Conservation (phyloP, 805 yeast species). For the Cyberlindnera amylophila region DNA sequence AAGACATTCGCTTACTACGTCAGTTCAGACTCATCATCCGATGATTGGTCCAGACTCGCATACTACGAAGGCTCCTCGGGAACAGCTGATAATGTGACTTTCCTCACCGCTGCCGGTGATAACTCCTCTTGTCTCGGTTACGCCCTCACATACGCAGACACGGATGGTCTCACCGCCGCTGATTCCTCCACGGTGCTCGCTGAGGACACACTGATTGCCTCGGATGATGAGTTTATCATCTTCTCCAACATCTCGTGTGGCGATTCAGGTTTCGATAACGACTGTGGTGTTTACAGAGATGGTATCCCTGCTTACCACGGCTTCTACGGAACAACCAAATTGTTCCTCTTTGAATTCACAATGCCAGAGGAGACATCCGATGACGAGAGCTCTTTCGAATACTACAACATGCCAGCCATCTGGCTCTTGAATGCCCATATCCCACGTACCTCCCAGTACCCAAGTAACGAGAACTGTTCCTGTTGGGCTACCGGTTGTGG, state of each 20-base stretch:
- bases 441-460: conserved; percentile 73
- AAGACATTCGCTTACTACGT: conserved; percentile 59
- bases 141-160: conserved; percentile 59
- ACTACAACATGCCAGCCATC: conserved; percentile 68
- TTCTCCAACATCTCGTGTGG: conserved; percentile 59
- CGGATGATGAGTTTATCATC: conserved; percentile 58
- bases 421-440: conserved; percentile 73
- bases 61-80: conserved; percentile 50
- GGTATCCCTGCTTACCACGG: conserved; percentile 77
- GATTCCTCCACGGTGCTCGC: conserved; percentile 43
- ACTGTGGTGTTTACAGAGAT: conserved; percentile 73
- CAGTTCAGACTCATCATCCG: conserved; percentile 35
- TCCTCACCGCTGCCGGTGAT: conserved; percentile 59
- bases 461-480: conserved; percentile 57
- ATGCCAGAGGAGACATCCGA: conserved; percentile 54
- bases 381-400: conserved; percentile 25
- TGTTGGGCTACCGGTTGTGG: conserved; percentile 81
- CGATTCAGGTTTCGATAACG: conserved; percentile 46
- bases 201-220: conserved; percentile 44
- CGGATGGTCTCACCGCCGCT: conserved; percentile 52
- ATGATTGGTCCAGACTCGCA: conserved; percentile 56
- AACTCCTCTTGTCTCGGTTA: conserved; percentile 62
- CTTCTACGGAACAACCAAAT: conserved; percentile 58
- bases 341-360: conserved; percentile 68
- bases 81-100: conserved; percentile 61